These are phyloP conservation scores for Neospora caninum DNA, from an alignment of 169 alveolate genomes.

Conservation along the genomic window DNA sequence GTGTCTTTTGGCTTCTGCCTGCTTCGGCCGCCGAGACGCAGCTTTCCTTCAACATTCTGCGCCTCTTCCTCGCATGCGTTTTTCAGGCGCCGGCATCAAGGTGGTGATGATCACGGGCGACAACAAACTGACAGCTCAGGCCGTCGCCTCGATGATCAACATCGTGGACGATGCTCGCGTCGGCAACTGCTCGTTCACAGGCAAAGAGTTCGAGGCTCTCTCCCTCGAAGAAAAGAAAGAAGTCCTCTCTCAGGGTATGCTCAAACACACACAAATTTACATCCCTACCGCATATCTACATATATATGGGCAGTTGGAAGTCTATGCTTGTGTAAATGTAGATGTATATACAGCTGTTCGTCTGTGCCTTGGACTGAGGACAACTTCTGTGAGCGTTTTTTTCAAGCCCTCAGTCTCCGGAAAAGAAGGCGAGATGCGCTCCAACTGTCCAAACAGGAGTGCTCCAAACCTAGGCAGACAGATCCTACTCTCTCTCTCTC, in stretches of 20 bases:
- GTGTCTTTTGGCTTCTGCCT: too few species aligned
- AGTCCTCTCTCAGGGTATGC: slow-evolving; percentile 70
- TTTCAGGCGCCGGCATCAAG: slow-evolving; percentile 94
- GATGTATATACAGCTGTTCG: background rate
- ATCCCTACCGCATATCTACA: background rate
- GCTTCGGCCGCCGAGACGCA: too few species aligned
- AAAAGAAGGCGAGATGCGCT: too few species aligned
- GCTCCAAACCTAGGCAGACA: too few species aligned
- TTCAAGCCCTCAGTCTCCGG: too few species aligned
- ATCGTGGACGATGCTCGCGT: slow-evolving; percentile 78
- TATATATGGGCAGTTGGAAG: background rate
- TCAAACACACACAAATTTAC: background rate
- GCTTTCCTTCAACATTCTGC: too few species aligned
- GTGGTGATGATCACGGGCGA: slow-evolving; percentile 99
- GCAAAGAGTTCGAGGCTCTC: slow-evolving; percentile 93
- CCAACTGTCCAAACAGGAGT: too few species aligned
- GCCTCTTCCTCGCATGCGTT: too few species aligned
- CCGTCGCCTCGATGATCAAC: slow-evolving; percentile 96
- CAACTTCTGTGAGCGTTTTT: too few species aligned
- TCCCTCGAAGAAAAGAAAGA: slow-evolving; percentile 79
- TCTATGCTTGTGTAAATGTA: background rate
- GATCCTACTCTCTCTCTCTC: too few species aligned
- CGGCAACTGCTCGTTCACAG: slow-evolving; percentile 87
- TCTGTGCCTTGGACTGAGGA: too few species aligned
- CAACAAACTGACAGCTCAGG: slow-evolving; percentile 97